Evolutionary conservation across 805 yeast species (phyloP), one percentile per base, ranked within the genome.

Genomic region (Starmerella vaccinii): DNA sequence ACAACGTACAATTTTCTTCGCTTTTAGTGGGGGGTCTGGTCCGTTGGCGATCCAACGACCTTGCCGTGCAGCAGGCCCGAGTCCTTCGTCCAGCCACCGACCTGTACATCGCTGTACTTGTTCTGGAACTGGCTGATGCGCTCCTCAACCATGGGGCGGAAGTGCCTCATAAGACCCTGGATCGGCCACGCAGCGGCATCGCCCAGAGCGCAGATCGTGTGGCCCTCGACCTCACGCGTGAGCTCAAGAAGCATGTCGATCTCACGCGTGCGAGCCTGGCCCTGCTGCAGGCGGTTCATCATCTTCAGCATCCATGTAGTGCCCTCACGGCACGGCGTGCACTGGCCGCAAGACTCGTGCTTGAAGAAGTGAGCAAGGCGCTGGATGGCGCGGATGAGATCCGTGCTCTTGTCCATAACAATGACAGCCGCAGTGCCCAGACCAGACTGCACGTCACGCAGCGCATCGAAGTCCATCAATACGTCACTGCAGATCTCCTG

Each of bases 151-250:
- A 79, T 78, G 15, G 95, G 95, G 66, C 86, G 77, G 76, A 86
- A 85, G 57, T 84, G 81, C 67, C 82, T 81, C 61, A 86, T 83
- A 58, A 85, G 76, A 52, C 95, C 95, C 71, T 86, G 95, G 56
- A 86, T 76, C 41, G 95, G 95, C 95, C 95, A 85, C 27, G 92
- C 88, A 52, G 94, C 87, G 30, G 95, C 95, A 64, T 85, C 95
- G 53, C 95, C 95, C 63, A 85, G 74, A 29, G 94, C 95, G 72
- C 95, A 85, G 63, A 85, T 85, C 47, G 95, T 84, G 70, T 86
- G 95, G 46, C 94, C 95, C 70, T 86, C 95, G 60, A 85, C 79
- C 67, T 84, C 87, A 71, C 84, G 83, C 54, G 89, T 81, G 61
- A 86, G 78, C 71, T 86, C 95, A 61, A 77, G 75, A 52, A 87